Conservation (phyloP, 345 rosid genomes). For the Pistacia vera region DNA sequence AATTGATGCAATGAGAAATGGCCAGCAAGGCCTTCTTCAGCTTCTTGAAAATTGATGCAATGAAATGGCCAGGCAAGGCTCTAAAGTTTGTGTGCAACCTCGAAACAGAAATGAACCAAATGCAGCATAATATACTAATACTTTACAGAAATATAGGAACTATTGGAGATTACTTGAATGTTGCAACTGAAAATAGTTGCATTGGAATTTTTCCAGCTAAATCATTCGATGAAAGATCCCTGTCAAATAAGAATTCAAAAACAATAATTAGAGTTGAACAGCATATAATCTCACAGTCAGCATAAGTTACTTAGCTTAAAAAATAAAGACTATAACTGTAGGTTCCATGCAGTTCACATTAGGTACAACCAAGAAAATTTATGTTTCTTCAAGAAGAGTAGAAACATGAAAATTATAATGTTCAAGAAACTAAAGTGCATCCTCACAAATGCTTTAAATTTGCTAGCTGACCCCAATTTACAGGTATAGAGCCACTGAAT, state of each 20-base stretch:
- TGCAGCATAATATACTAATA: neutral
- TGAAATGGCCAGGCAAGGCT: neutral
- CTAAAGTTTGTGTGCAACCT: neutral
- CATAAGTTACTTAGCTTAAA: neutral
- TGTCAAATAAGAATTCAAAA: constrained; percentile 27
- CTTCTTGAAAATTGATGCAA: neutral
- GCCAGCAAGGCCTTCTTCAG: too few species aligned
- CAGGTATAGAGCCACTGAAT: constrained; percentile 78
- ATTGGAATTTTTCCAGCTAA: constrained; percentile 67
- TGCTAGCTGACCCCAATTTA: constrained; percentile 62
- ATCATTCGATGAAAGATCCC: constrained; percentile 82
- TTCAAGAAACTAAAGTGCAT: neutral
- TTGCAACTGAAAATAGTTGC: constrained; percentile 57
- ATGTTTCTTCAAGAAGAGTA: neutral
- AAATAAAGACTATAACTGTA: neutral
- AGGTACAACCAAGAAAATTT: neutral
- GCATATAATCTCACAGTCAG: neutral
- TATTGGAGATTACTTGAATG: constrained; percentile 64
- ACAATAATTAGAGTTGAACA: constrained; percentile 1
- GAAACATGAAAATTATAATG: constrained; percentile 1
- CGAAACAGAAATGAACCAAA: neutral
- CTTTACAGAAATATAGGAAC: neutral
- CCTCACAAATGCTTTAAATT: constrained; percentile 75
- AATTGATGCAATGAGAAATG: too few species aligned
- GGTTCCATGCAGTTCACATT: constrained; percentile 17